A percentile compares a stretch with the other conserved stretches of the same genome.
phyloP scores from a whole-genome alignment of 352 stramenopile genomes.

The Phytophthora pistaciae region DNA sequence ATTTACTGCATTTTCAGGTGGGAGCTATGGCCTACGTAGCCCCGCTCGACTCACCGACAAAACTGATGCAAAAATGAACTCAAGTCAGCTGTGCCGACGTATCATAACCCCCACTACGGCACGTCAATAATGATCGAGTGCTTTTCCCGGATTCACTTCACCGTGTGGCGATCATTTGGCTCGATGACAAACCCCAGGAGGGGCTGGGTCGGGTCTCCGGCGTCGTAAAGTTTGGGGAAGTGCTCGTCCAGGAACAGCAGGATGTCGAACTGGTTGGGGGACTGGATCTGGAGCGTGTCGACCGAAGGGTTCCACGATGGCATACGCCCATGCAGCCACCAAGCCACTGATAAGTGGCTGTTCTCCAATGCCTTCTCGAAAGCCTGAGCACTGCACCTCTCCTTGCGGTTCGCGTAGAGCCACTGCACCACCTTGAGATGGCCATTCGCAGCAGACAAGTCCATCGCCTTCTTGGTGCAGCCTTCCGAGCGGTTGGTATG shows the following conservation, averaged over 20 bases:
- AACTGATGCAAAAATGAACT: too few relatives aligned
- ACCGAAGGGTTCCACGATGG: neutral
- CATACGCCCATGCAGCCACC: neutral
- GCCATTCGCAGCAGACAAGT: neutral
- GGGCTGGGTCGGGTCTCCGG: neutral
- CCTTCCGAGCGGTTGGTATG: neutral
- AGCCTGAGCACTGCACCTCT: neutral
- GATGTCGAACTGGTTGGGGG: neutral
- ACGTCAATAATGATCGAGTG: neutral
- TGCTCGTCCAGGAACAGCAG: neutral
- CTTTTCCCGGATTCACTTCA: neutral
- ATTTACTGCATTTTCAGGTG: too few relatives aligned
- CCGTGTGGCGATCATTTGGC: neutral
- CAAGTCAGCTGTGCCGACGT: too few relatives aligned
- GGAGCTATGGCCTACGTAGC: too few relatives aligned
- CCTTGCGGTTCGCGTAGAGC: neutral
- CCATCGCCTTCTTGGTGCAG: neutral
- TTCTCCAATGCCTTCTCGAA: neutral
- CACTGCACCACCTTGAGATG: neutral
- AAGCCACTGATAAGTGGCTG: neutral
- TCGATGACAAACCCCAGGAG: neutral
- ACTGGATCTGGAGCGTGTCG: neutral
- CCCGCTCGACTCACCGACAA: too few relatives aligned
- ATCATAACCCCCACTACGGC: neutral
- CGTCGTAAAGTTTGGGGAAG: neutral